Percentiles rank a stretch among this genome's conserved stretches.
These are phyloP conservation scores for Plasmopara halstedii DNA, from an alignment of 352 stramenopile genomes.

Conservation along the genomic window DNA sequence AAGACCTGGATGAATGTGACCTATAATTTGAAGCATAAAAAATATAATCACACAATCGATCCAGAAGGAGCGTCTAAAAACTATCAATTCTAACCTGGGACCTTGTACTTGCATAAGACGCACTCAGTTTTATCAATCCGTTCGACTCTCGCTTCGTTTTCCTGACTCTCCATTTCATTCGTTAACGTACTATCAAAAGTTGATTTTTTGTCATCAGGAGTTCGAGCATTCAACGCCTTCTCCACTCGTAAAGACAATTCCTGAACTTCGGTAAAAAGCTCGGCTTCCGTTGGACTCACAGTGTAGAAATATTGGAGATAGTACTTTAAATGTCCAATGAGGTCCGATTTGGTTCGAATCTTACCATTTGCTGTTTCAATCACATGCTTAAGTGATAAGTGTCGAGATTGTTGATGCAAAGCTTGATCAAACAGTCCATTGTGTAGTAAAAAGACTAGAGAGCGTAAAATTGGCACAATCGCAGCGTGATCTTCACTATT, in stretches of 20 bases:
- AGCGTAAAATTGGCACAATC: constrained; percentile 48
- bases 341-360: constrained; percentile 39
- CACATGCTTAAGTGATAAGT: constrained; percentile 23
- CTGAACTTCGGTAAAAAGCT: constrained; percentile 50
- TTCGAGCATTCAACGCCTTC: constrained; percentile 22
- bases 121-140: constrained; percentile 24
- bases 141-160: constrained; percentile 4
- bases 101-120: constrained; percentile 76
- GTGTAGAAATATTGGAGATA: constrained; percentile 66
- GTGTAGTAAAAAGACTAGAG: constrained; percentile 38
- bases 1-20: constrained; percentile 61
- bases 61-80: no score
- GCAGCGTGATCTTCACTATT: constrained; percentile 75
- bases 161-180: constrained; percentile 19
- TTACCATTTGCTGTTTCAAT: constrained; percentile 36
- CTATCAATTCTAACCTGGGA: constrained; percentile 29
- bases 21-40: constrained; percentile 11
- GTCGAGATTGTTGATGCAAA: constrained; percentile 2
- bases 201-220: no score
- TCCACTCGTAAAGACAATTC: constrained; percentile 37
- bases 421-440: constrained; percentile 55
- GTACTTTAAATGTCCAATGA: constrained; percentile 60
- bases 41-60: background rate
- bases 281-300: constrained; percentile 64
- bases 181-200: constrained; percentile 6